Evolutionary conservation across 2,329 filamentous ascomycete genomes (phyloP).

Genomic region (Neofusicoccum sp.): DNA sequence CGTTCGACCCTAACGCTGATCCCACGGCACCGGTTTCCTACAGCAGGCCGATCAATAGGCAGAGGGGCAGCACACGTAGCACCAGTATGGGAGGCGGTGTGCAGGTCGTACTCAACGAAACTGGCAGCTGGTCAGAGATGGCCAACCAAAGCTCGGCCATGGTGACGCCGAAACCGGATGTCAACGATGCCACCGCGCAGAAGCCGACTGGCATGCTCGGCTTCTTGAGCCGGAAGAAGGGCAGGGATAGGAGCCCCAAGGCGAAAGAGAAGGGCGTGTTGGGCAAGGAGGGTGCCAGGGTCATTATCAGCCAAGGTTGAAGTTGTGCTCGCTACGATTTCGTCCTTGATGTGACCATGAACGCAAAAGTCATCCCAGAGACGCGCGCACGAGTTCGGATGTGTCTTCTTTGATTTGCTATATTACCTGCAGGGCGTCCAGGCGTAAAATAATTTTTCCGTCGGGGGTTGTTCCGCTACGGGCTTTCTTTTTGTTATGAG

Average conservation of each 20-base stretch:
- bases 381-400: slow-evolving; percentile 14
- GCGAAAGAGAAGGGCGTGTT: slow-evolving; percentile 90
- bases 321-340: background rate
- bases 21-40: slow-evolving; percentile 28
- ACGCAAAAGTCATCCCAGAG: slow-evolving; percentile 1
- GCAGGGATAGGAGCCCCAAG: slow-evolving; percentile 86
- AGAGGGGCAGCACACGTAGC: slow-evolving; percentile 64
- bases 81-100: slow-evolving; percentile 79
- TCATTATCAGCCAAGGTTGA: slow-evolving; percentile 47
- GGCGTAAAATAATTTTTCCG: slow-evolving; percentile 14
- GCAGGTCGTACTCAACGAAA: slow-evolving; percentile 85
- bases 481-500: slow-evolving; percentile 6
- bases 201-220: slow-evolving; percentile 79
- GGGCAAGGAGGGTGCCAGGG: slow-evolving; percentile 87
- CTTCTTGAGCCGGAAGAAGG: slow-evolving; percentile 86
- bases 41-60: slow-evolving; percentile 45
- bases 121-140: slow-evolving; percentile 87
- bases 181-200: slow-evolving; percentile 34
- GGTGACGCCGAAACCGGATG: slow-evolving; percentile 53
- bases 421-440: slow-evolving; percentile 16
- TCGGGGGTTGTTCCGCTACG: slow-evolving; percentile 10
- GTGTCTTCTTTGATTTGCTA: slow-evolving; percentile 11
- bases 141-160: slow-evolving; percentile 79
- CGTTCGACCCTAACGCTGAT: slow-evolving; percentile 26
- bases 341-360: slow-evolving; percentile 3